Base-by-base conservation (phyloP, 495 filamentous ascomycete genomes). In the Apiosordaria backusii region DNA sequence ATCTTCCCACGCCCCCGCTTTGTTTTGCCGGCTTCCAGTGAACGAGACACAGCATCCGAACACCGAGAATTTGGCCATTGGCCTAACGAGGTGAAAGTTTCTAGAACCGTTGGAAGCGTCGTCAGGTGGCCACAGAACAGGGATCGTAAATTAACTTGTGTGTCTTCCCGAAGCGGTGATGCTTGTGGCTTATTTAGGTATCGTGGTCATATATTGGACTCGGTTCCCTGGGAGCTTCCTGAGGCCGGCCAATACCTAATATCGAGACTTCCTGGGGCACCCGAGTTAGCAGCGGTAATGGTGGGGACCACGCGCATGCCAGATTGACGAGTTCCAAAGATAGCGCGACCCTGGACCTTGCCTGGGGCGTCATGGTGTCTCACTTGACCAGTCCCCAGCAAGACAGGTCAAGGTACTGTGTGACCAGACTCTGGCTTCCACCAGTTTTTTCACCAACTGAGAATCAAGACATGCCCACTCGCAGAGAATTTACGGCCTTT, bases 331-430 rank as follows among this genome's bases (percentile, higher is more conserved):
- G 22, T 18, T 50, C 61, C 60, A 61, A 35, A 72, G 64, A 60
- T 67, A 58, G 54, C 61, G 50, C 50, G 16, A 27, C 60, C 58
- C 19, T 60, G 25, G 54, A 65, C 65, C 23, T 63, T 67, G 62
- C 5, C 50, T 66, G 61, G 65, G n/a, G 65, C 67, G 70, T 71
- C 70, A 74, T 72, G 19, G 52, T 69, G 70, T 74, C 65, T 74
- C 65, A 68, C 60, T 18, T 53, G 35, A 35, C 54, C 27, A 57
- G 24, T 45, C 62, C 24, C 21, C 22, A 27, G 25, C 61, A 57
- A 63, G 59, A 61, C 29, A 63, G 35, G 19, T 35, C 25, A 53
- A 64, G 45, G 62, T 22, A 63, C 54, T 29, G 71, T 68, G 60
- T 45, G 24, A 69, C 69, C 53, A 24, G 66, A 70, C 58, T 55